phyloP scores from a whole-genome alignment of 768 basidiomycete species.

The Russula sp. region DNA sequence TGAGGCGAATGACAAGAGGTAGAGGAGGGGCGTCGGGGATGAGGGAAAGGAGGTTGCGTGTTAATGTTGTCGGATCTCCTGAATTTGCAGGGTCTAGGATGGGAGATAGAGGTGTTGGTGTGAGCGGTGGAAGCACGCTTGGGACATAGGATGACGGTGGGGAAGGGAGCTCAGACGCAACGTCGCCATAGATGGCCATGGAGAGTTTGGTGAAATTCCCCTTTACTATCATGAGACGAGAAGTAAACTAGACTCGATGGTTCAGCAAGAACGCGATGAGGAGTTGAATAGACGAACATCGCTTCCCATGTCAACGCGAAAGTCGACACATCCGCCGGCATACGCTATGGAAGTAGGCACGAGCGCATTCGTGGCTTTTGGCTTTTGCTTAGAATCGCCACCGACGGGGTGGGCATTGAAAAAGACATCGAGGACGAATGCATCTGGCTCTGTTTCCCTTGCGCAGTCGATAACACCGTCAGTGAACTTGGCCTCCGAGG shows the following conservation, averaged over 20 bases:
- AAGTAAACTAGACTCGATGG: slow-evolving; percentile 51
- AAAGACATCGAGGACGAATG: slow-evolving; percentile 71
- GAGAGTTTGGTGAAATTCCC: slow-evolving; percentile 69
- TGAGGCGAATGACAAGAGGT: slow-evolving; percentile 61
- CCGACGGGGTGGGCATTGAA: slow-evolving; percentile 65
- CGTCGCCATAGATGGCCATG: slow-evolving; percentile 57
- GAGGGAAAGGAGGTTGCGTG: slow-evolving; percentile 56
- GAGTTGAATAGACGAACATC: slow-evolving; percentile 48
- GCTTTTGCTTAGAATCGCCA: slow-evolving; percentile 51
- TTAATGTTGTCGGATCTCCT: slow-evolving; percentile 58
- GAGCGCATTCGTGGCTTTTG: slow-evolving; percentile 65
- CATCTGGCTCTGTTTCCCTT: slow-evolving; percentile 67
- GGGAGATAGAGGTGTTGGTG: slow-evolving; percentile 44
- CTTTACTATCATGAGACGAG: slow-evolving; percentile 76
- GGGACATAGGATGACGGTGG: slow-evolving; percentile 45
- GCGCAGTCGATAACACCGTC: slow-evolving; percentile 1
- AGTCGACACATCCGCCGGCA: slow-evolving; percentile 64
- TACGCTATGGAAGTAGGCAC: slow-evolving; percentile 71
- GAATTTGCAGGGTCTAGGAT: slow-evolving; percentile 60
- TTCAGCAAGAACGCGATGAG: slow-evolving; percentile 12
- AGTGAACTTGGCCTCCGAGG: neutral
- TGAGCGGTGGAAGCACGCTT: slow-evolving; percentile 38
- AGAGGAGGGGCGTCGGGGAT: slow-evolving; percentile 64
- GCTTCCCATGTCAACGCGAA: slow-evolving; percentile 62
- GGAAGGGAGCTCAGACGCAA: slow-evolving; percentile 46